phyloP scores from a whole-genome alignment of 2,329 filamentous ascomycete genomes.

The Aquanectria penicillioides region DNA sequence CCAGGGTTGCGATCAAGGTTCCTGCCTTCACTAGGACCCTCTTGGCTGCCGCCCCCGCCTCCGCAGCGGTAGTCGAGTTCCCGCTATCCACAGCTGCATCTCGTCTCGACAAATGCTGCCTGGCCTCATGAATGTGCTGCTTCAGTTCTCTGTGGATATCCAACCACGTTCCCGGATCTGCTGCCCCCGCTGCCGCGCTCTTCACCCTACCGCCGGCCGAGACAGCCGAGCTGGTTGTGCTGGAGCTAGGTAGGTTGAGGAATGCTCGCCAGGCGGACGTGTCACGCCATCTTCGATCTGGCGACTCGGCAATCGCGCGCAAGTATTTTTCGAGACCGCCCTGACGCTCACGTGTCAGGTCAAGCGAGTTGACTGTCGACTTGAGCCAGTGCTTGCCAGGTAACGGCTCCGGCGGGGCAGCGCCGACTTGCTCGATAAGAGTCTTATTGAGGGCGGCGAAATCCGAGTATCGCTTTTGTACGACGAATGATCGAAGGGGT shows the following conservation, averaged over 20 bases:
- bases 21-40: conserved; percentile 75
- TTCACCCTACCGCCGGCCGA: conserved; percentile 57
- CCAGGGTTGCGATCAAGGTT: conserved; percentile 69
- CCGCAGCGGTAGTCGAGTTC: conserved; percentile 58
- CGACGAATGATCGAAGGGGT: conserved; percentile 78
- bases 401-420: conserved; percentile 72
- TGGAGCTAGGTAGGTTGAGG: conserved; percentile 71
- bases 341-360: conserved; percentile 77
- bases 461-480: conserved; percentile 86
- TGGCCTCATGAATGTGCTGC: conserved; percentile 69
- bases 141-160: conserved; percentile 82
- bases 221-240: conserved; percentile 58
- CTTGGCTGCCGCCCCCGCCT: conserved; percentile 80
- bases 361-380: conserved; percentile 74
- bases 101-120: conserved; percentile 72
- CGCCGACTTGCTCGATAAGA: conserved; percentile 68
- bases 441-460: conserved; percentile 74
- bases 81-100: conserved; percentile 61
- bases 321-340: conserved; percentile 76
- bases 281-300: conserved; percentile 81
- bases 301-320: conserved; percentile 74
- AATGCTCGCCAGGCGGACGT: conserved; percentile 78
- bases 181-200: conserved; percentile 53
- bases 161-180: conserved; percentile 77
- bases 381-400: conserved; percentile 83